Base-by-base conservation (phyloP, 2,329 filamentous ascomycete species). In the Aureobasidium sp. region DNA sequence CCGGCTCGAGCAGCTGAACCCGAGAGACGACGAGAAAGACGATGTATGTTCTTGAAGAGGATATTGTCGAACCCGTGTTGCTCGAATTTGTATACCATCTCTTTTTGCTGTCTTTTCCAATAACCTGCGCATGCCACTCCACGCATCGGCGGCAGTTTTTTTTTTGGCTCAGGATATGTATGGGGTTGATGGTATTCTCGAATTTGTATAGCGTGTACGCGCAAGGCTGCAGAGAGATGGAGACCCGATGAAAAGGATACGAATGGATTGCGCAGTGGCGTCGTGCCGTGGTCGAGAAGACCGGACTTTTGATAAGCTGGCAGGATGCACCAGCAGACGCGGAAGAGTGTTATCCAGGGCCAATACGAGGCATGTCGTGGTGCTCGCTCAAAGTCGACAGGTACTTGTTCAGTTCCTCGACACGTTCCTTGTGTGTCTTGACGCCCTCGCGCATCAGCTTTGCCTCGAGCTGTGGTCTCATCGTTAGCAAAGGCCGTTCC, bases 341-440 rank as follows among this genome's bases (percentile, higher is more conserved):
- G 11, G 35, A 29, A 8, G 7, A 15, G 40, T 60, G 80, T 82
- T 83, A 83, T 65, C 81, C 81, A 66, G 81, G 81, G 63, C 81
- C 81, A 63, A 83, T 83, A 67, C 80, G 77, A 8, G 81, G 81
- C 92, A 99, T 99, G 73, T 99, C 94, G 75, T 99, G 93, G 77
- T 99, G 94, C 76, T 99, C 94, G 76, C 90, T 96, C 70, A 99
- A 76, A 67, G 87, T 89, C 66, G 90, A 94, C 39, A 99, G 78
- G 73, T 97, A 97, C 66, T 89, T 90, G 73, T 99, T 99, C 68
- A 97, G 78, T 73, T 97, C 91, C 74, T 97, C 92, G 47, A 99
- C 93, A 12, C 91, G 86, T 78, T 99, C 90, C 74, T 97, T 97
- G 75, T 99, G 94, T 33, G 92, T 96, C 80, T 97, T 97, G 67